These are phyloP conservation scores for Mortierella sp. DNA, from an alignment of 371 early-diverging fungal genomes.

Conservation along the genomic window DNA sequence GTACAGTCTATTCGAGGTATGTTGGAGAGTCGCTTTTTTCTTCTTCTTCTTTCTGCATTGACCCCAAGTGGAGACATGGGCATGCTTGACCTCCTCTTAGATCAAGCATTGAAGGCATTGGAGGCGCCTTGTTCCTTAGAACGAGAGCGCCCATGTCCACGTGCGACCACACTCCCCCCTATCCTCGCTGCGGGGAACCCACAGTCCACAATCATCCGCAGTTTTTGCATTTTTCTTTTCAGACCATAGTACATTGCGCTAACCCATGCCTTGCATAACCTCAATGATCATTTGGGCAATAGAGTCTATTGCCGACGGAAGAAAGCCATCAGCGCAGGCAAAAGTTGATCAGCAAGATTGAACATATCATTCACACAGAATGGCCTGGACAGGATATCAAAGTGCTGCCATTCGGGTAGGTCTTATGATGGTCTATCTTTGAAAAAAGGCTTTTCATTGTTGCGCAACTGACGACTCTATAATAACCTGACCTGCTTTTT, in stretches of 20 bases:
- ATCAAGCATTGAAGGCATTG: too few relatives aligned
- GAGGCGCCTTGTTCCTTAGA: constrained; percentile 8
- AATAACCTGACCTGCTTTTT: too few relatives aligned
- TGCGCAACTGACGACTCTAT: too few relatives aligned
- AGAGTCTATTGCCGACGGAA: constrained; percentile 47
- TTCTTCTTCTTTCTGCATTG: not conserved
- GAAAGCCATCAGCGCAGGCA: constrained; percentile 48
- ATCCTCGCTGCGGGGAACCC: not conserved
- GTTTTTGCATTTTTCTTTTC: too few relatives aligned
- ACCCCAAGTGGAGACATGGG: too few relatives aligned
- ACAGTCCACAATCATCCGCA: not conserved
- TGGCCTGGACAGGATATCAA: constrained; percentile 53
- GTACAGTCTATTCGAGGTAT: constrained; percentile 52
- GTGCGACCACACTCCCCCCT: constrained; percentile 5
- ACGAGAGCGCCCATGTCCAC: constrained; percentile 9
- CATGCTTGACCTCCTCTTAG: too few relatives aligned
- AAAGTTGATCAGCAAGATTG: constrained; percentile 37
- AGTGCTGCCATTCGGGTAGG: constrained; percentile 56
- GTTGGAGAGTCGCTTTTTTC: too few relatives aligned
- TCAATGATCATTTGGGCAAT: not conserved
- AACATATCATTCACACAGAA: constrained; percentile 32
- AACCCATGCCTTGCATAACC: not conserved
- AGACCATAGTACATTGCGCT: not conserved
- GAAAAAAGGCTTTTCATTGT: too few relatives aligned
- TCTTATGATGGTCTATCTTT: too few relatives aligned